Evolutionary conservation across 1,284 basidiomycete species (phyloP), one percentile per base, ranked within the genome.

Genomic region (Fomitiporia mediterranea): DNA sequence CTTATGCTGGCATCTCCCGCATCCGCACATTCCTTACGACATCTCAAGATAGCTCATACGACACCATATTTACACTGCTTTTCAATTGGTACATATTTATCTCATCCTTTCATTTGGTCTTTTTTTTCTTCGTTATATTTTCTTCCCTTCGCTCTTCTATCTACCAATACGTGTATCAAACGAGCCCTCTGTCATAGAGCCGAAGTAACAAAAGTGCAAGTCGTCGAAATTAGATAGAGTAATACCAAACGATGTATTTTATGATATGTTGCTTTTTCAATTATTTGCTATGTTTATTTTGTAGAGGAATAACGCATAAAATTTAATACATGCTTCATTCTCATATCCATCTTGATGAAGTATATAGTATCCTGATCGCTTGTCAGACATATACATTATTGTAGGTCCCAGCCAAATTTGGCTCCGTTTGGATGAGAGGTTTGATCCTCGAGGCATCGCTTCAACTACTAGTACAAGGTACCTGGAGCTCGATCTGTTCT

Each of bases 11-110:
- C 39, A 53, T 53, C 27, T n/a, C n/a, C n/a, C n/a, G n/a, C 42
- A 23, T 23, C 27, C n/a, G 40, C n/a, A 43, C 51, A 25, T 30
- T 53, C 51, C 27, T 53, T 42, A 53, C 17, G 51, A 53, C 11
- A 23, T 8, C 25, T 34, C 25, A 42, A 28, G 39, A 34, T 32
- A 32, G 28, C 19, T 32, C 28, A 19, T 11, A 48, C 13, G 21
- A 27, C 43, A 44, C 49, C 17, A n/a, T 21, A n/a, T 21, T 37
- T 25, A 38, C 21, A 51, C 15, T 28, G 42, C 37, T n/a, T 37
- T 23, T 38, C 34, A 15, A 51, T 17, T n/a, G 38, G 17, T 38
- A 51, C 1, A 4, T 51, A 42, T 51, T 51, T 51, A 51, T 51
- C 35, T 19, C 5, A 25, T 13, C 38, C 13, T n/a, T 40, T n/a